phyloP scores from a whole-genome alignment of 2,329 filamentous ascomycete genomes.

The Tolypocladium paradoxum region DNA sequence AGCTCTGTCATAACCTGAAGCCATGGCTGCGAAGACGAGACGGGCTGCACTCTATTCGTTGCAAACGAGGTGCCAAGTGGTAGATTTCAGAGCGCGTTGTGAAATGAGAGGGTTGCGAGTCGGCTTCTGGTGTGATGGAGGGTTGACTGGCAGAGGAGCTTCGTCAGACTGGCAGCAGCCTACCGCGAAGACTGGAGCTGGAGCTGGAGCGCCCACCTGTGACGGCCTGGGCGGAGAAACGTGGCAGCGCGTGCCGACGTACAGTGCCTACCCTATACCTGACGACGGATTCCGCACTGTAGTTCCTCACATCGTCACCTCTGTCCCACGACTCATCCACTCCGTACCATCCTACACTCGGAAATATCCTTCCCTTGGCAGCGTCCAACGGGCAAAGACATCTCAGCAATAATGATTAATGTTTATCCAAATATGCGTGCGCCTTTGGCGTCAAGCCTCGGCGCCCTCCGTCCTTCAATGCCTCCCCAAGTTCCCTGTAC shows the following conservation, averaged over 20 bases:
- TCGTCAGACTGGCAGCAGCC: slow-evolving; percentile 31
- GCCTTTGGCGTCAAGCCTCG: neutral
- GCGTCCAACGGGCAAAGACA: neutral
- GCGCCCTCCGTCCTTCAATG: neutral
- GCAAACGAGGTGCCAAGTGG: neutral
- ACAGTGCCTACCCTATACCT: neutral
- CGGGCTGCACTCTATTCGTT: neutral
- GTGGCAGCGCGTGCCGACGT: slow-evolving; percentile 10
- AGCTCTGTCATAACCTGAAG: slow-evolving; percentile 97
- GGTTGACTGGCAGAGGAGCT: slow-evolving; percentile 16
- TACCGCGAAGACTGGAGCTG: slow-evolving; percentile 21
- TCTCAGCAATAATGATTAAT: neutral
- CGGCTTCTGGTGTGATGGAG: slow-evolving; percentile 3
- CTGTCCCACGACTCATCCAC: too few species aligned
- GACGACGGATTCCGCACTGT: neutral
- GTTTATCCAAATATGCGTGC: neutral
- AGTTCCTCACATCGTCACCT: neutral
- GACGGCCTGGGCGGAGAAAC: slow-evolving; percentile 16
- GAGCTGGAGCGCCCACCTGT: slow-evolving; percentile 5
- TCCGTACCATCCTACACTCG: too few species aligned
- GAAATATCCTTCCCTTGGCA: neutral
- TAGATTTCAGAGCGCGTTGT: neutral
- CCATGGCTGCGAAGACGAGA: slow-evolving; percentile 38
- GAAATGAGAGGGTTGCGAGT: slow-evolving; percentile 3
- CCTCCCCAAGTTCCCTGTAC: neutral